Base-by-base conservation (phyloP, 2,329 filamentous ascomycete species). In the Cryoendolithus antarcticus region DNA sequence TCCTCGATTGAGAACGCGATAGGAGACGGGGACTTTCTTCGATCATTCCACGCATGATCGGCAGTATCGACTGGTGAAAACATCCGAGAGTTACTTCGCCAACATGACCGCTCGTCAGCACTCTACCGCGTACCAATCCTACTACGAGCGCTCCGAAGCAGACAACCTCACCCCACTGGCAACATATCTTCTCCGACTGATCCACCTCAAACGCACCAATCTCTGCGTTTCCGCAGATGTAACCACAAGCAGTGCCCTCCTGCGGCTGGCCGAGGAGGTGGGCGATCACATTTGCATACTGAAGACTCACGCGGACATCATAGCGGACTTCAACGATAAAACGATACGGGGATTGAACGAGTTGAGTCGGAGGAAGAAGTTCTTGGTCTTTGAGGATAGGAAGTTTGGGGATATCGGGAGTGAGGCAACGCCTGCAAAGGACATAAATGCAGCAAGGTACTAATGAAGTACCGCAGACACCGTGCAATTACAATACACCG, bases 271-370 rank as follows among this genome's bases (percentile, higher is more conserved):
- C 21, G 67, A 74, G 45, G 67, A 75, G 29, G 64, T 77, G 10
- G 74, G 75, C 43, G 72, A 76, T 47, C 67, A 70, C 44, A 77
- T 78, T 42, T 74, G 71, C 47, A 57, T 77, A 24, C 62, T 78
- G 40, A 74, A 77, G 56, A 72, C 75, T 4, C 72, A 77, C 50
- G 73, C 71, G 40, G 74, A 78, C 56, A 74, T 74, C 38, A 70
- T 78, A 48, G 66, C 69, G 45, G 74, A 78, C 56, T 78, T 74
- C 65, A 67, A 66, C 9, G 67, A 72, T 43, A 64, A 71, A 41
- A 75, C 72, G 1, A 69, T 70, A 12, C 50, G 62, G 41, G 61
- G 63, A 1, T 52, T 73, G 45, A 57, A 62, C 35, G 67, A 70
- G 30, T 61, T 72, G 32, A 62, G 67, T 2, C 54, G 56, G 48